Evolutionary conservation across 768 basidiomycete species (phyloP), one percentile per base, ranked within the genome.

Genomic region (Lactifluus subvellereus): DNA sequence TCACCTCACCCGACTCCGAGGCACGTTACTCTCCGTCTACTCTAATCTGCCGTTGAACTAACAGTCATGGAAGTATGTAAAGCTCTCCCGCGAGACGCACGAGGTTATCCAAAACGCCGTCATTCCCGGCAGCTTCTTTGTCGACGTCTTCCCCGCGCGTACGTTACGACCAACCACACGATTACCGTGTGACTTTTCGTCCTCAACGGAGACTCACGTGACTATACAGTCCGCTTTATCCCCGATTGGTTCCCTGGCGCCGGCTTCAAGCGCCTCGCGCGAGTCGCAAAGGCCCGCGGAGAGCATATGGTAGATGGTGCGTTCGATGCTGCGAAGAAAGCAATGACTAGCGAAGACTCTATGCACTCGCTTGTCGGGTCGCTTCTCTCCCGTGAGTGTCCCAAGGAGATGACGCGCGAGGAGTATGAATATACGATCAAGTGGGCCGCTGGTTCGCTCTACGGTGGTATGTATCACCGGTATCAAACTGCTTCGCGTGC

Each of bases 191-290:
- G 11, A 14, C 11, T 4, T 13, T 4, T 20, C 27, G 2, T 18
- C 0, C 6, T 13, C 16, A 5, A n/a, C 27, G 10, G 13, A 13
- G 42, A 32, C 53, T 59, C 58, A 59, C 58, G 66, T 61, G 66
- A 54, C 32, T 6, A 10, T 14, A 3, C 16, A 67, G 66, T 67
- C 35, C 64, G 65, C 6, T 67, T 59, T 27, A 33, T 67, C 16
- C 67, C 67, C 0, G 59, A 65, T 1, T 67, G 67, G 67, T 62
- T 66, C 65, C 67, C 67, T 2, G 67, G 67, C 13, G 67, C 67
- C 1, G 64, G 67, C 13, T 67, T 67, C 54, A 66, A 67, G 45
- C 64, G 65, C 20, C 67, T 67, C n/a, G 67, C 67, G 18, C 56
- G 57, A 9, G n/a, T 54, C 22, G 61, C 60, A 4, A 60, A 54